Evolutionary conservation across 140 eudicot genomes (phyloP).

Genomic region (Oenanthe javanica): DNA sequence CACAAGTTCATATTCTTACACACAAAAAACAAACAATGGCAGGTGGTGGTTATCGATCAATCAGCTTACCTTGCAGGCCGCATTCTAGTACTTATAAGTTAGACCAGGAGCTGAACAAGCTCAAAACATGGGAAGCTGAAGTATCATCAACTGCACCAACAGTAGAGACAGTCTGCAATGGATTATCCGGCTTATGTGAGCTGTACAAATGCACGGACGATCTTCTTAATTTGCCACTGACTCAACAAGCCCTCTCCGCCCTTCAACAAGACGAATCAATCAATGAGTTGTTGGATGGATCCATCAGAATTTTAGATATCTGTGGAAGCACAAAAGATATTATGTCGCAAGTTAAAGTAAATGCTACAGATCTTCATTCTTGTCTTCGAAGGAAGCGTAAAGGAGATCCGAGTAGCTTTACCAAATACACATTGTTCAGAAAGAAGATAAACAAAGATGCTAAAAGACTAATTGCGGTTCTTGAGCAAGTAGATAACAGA

Average conservation of each 20-base stretch:
- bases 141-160: constrained; percentile 7
- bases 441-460: constrained; percentile 39
- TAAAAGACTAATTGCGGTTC: constrained; percentile 21
- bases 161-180: constrained; percentile 20
- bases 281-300: constrained; percentile 37
- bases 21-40: constrained; percentile 5
- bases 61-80: constrained; percentile 53
- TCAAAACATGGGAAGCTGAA: constrained; percentile 31
- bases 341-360: constrained; percentile 32
- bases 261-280: constrained; percentile 31
- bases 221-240: constrained; percentile 33
- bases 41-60: constrained; percentile 26
- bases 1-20: neutral
- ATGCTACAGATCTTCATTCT: constrained; percentile 41
- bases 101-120: constrained; percentile 40
- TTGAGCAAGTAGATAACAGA: constrained; percentile 37
- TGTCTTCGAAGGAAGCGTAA: constrained; percentile 43
- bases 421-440: constrained; percentile 23
- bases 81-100: constrained; percentile 31
- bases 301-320: constrained; percentile 44
- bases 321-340: constrained; percentile 42
- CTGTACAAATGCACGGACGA: constrained; percentile 39
- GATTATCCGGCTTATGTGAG: constrained; percentile 28
- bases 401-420: constrained; percentile 20
- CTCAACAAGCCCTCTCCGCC: constrained; percentile 43